Base-by-base conservation (phyloP, 2,329 filamentous ascomycete species). In the Balansia obtecta region DNA sequence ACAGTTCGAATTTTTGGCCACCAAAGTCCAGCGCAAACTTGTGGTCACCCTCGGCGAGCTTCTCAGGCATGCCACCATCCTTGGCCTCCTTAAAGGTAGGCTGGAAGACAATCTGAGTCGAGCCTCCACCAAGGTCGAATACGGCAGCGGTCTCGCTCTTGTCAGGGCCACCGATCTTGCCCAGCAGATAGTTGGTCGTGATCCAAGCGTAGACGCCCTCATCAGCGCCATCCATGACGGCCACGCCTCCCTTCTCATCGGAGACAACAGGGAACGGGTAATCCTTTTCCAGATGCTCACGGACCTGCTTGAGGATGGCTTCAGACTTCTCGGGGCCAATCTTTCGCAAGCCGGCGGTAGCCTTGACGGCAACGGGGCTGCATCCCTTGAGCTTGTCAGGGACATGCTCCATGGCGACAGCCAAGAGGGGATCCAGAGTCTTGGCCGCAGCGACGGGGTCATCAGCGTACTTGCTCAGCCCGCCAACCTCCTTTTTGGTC, bases 181-280 rank as follows among this genome's bases (percentile, higher is more conserved):
- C 91, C 22, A 98, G 81, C 40, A 98, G 84, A 69, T 98, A 98
- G 76, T 98, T 98, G 57, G 89, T 93, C 7, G 93, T 98, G 66
- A 98, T 95, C 93, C 93, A 98, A 49, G 93, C 94, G 64, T 95
- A 98, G 32, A 98, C 91, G 64, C 93, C 93, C 71, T 98, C 93
- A 63, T 96, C 87, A 47, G 87, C 89, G 55, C 93, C 93, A 61
- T 95, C 90, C 93, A 98, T 98, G 66, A 98, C 94, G 55, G 89
- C 81, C 30, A 98, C 88, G 51, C 94, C 93, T 50, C 86, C 82
- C 58, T 91, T 83, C 61, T 88, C 87, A 56, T 82, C 77, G 12
- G 87, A 85, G 50, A 98, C 86, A 41, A 98, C 87, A 0, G 93
- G 89, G 78, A 98, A 98, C 12, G 93, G 93, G 63, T 94, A 98